These are phyloP conservation scores for Debaryomyces prosopidis DNA, from an alignment of 805 yeast species.

Conservation along the genomic window DNA sequence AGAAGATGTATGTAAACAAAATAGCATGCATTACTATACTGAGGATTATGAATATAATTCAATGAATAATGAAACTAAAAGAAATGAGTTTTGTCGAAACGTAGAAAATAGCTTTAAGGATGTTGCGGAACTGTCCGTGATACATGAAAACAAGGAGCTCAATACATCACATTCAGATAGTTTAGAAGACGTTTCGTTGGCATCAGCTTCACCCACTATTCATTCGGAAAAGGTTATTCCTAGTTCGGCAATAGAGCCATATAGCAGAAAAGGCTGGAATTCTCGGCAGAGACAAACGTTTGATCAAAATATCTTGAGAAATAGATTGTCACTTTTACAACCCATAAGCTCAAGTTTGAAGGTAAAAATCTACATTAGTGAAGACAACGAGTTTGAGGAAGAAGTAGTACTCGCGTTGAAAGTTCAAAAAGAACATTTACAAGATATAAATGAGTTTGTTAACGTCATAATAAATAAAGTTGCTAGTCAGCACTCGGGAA, in stretches of 20 bases:
- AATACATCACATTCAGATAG: background rate
- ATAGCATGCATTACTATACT: background rate
- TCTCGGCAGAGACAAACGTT: background rate
- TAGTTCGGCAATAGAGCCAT: background rate
- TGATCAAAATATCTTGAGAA: background rate
- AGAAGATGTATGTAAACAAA: no score
- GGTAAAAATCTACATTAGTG: slow-evolving; percentile 12
- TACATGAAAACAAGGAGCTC: no score
- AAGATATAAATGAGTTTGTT: slow-evolving; percentile 12
- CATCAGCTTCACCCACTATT: background rate
- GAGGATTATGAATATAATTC: background rate
- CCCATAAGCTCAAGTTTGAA: slow-evolving; percentile 6
- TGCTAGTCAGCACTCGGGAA: background rate
- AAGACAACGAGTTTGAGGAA: slow-evolving; percentile 12
- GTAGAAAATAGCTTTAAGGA: background rate
- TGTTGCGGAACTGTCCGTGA: background rate
- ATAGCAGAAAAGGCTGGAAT: background rate
- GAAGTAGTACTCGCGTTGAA: slow-evolving; percentile 18
- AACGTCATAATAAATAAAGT: slow-evolving; percentile 12
- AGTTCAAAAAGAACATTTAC: slow-evolving; percentile 9
- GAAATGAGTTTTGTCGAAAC: background rate
- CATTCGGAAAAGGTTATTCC: background rate
- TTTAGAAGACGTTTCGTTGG: background rate
- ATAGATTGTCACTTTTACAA: background rate
- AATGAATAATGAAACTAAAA: background rate